These are phyloP conservation scores for Carex pumila DNA, from an alignment of 176 grass and related monocot genomes.

Conservation along the genomic window DNA sequence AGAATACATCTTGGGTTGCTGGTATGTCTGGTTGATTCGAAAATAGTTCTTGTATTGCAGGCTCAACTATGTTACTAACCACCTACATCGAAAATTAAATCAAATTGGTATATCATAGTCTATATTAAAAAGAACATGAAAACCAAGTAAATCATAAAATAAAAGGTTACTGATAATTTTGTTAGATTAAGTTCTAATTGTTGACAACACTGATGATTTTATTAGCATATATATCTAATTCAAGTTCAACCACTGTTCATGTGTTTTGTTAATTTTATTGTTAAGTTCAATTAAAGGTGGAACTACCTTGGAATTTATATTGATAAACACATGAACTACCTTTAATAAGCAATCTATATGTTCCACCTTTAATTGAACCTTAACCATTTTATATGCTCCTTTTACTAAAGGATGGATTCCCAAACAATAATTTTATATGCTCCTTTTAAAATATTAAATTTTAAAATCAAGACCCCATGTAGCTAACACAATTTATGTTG, in stretches of 20 bases:
- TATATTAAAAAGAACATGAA: neutral
- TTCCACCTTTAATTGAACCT: too few relatives aligned
- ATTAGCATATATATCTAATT: neutral
- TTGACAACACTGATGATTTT: neutral
- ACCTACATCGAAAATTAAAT: constrained; percentile 27
- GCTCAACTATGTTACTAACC: constrained; percentile 41
- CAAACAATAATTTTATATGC: neutral
- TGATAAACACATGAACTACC: too few relatives aligned
- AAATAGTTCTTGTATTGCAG: constrained; percentile 36
- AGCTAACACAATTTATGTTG: neutral
- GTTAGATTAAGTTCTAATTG: neutral
- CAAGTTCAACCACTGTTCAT: neutral
- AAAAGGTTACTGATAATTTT: neutral
- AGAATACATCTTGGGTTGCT: constrained; percentile 42
- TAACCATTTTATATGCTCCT: too few relatives aligned
- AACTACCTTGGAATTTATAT: too few relatives aligned
- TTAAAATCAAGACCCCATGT: neutral
- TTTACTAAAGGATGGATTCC: neutral
- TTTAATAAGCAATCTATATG: too few relatives aligned
- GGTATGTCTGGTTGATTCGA: constrained; percentile 29
- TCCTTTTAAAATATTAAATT: neutral
- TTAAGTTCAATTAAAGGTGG: too few relatives aligned
- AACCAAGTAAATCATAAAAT: neutral
- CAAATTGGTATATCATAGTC: neutral
- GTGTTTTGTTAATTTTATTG: neutral